These are phyloP conservation scores for Amanita rubescens DNA, from an alignment of 768 basidiomycete species.

Conservation along the genomic window DNA sequence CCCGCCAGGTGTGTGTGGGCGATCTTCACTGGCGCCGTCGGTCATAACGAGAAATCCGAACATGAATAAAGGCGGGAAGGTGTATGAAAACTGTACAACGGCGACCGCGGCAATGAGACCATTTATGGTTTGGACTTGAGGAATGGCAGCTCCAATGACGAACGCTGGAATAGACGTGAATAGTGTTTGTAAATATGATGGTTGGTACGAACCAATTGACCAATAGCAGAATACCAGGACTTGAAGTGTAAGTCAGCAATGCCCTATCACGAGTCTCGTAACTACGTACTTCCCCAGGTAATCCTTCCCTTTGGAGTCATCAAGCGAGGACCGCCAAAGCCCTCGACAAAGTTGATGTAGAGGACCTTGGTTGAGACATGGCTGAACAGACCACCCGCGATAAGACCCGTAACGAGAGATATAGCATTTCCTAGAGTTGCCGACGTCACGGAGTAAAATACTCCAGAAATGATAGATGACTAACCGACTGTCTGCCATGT, in stretches of 20 bases:
- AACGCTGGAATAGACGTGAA: slow-evolving; percentile 37
- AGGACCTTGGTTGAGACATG: slow-evolving; percentile 58
- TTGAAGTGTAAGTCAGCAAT: background rate
- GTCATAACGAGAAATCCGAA: slow-evolving; percentile 32
- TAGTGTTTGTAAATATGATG: slow-evolving; percentile 34
- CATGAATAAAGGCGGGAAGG: slow-evolving; percentile 41
- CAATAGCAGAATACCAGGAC: background rate
- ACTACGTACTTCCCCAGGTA: background rate
- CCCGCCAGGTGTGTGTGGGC: slow-evolving; percentile 20
- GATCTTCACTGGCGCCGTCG: slow-evolving; percentile 32
- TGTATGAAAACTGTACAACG: slow-evolving; percentile 55
- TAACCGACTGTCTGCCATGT: slow-evolving; percentile 41
- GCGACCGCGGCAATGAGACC: slow-evolving; percentile 50
- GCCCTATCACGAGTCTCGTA: background rate
- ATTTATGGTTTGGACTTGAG: slow-evolving; percentile 47
- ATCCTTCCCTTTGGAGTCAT: background rate
- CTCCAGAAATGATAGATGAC: background rate
- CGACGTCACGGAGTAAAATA: background rate
- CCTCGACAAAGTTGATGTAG: slow-evolving; percentile 46
- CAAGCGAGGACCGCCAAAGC: slow-evolving; percentile 28
- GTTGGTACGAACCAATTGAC: background rate
- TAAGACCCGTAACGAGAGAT: slow-evolving; percentile 43
- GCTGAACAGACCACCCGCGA: slow-evolving; percentile 57
- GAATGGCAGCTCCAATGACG: slow-evolving; percentile 39
- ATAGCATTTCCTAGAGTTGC: slow-evolving; percentile 32